Conservation (phyloP, 2,329 filamentous ascomycete species). For the Botrytis tulipae region DNA sequence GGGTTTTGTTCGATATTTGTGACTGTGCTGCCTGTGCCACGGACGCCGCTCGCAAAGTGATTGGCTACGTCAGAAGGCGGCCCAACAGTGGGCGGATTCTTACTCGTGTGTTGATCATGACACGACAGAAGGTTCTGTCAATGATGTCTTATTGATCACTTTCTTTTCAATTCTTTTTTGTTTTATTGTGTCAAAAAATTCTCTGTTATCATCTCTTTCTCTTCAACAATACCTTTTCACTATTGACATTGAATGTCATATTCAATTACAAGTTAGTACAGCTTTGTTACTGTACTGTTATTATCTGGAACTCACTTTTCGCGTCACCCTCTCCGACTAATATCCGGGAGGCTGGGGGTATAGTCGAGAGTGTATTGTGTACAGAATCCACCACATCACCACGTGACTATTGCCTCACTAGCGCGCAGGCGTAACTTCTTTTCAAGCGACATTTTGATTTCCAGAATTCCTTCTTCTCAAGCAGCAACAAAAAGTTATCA, state of each 20-base stretch:
- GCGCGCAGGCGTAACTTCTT: constrained; percentile 22
- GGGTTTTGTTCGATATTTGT: constrained; percentile 31
- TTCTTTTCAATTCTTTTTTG: constrained; percentile 12
- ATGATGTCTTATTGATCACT: constrained; percentile 21
- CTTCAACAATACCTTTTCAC: constrained; percentile 9
- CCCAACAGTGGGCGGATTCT: constrained; percentile 21
- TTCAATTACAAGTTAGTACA: constrained; percentile 5
- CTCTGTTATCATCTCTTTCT: constrained; percentile 4
- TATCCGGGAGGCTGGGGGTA: constrained; percentile 20
- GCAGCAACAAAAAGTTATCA: constrained; percentile 27
- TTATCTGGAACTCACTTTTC: constrained; percentile 17
- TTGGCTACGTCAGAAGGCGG: constrained; percentile 18
- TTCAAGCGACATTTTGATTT: constrained; percentile 26
- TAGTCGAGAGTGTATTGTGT: constrained; percentile 18
- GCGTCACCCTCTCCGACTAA: constrained; percentile 18
- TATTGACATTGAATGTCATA: constrained; percentile 6
- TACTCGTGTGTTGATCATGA: constrained; percentile 29
- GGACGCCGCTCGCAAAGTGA: constrained; percentile 28
- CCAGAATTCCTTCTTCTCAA: constrained; percentile 22
- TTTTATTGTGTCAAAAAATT: not conserved
- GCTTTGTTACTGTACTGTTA: not conserved
- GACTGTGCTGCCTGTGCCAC: constrained; percentile 34
- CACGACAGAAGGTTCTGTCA: constrained; percentile 29
- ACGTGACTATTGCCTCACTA: constrained; percentile 21
- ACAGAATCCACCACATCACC: constrained; percentile 20